Conservation (phyloP, 331 rosid genomes). For the Ulmus americana region DNA sequence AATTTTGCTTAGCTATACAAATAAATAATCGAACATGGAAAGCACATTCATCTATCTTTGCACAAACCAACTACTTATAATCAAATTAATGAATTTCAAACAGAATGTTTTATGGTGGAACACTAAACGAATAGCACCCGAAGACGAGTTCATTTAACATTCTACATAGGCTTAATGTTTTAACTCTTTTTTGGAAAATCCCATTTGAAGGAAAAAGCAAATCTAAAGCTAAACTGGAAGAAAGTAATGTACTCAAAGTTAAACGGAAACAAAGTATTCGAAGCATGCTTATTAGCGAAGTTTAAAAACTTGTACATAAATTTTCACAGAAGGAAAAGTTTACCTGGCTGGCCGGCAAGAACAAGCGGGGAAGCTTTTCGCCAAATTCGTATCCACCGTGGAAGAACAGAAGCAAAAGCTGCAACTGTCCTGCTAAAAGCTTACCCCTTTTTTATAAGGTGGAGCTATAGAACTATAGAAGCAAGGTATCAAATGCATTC, state of each 20-base stretch:
- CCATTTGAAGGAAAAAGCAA: background rate
- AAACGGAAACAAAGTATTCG: background rate
- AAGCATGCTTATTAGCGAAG: background rate
- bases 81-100: no score
- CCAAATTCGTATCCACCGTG: background rate
- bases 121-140: background rate
- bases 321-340: background rate
- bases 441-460: constrained; percentile 10
- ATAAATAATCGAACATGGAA: no score
- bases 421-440: constrained; percentile 3
- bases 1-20: no score
- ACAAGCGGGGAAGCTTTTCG: background rate
- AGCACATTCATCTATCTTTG: no score
- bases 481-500: constrained; percentile 20
- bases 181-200: background rate
- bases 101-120: background rate
- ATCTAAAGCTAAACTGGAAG: background rate
- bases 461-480: constrained; percentile 14
- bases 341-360: constrained; percentile 15
- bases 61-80: no score
- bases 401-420: background rate
- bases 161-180: background rate
- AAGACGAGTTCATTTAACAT: background rate
- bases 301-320: background rate
- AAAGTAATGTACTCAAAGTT: background rate